Conservation (phyloP, 495 filamentous ascomycete species). For the Collariella sp. region DNA sequence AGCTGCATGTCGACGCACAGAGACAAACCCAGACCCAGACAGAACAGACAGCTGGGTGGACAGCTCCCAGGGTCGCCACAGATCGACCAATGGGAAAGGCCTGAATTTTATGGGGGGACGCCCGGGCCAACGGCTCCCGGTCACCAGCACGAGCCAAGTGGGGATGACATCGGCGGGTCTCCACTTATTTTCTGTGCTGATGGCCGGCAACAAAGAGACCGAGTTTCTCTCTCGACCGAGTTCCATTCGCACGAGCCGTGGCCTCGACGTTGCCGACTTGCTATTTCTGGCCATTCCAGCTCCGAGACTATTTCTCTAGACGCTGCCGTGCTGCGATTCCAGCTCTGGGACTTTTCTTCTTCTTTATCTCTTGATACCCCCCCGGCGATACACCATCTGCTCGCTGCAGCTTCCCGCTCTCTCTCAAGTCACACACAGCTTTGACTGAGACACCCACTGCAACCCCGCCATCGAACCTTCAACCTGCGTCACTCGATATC, state of each 20-base stretch:
- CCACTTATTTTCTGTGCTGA: neutral
- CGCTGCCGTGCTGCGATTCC: neutral
- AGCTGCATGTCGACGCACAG: too few relatives aligned
- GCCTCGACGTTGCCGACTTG: neutral
- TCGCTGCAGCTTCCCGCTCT: neutral
- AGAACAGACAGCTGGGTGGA: too few relatives aligned
- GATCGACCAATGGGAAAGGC: neutral
- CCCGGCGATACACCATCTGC: neutral
- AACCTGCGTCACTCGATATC: neutral
- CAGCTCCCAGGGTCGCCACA: too few relatives aligned
- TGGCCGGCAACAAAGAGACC: neutral
- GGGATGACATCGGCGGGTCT: conserved; percentile 15
- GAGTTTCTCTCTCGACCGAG: neutral
- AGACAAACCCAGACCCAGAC: too few relatives aligned
- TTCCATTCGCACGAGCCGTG: neutral
- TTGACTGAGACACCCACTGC: too few relatives aligned
- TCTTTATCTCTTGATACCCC: neutral
- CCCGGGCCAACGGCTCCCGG: conserved; percentile 8
- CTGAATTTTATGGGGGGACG: neutral
- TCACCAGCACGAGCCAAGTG: neutral
- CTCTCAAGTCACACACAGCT: neutral
- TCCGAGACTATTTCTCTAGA: neutral
- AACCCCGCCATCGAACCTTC: neutral
- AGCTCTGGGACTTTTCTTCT: neutral
- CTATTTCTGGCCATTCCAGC: neutral